Evolutionary conservation across 1,284 basidiomycete genomes (phyloP).

Genomic region (Pyrrhoderma noxium): DNA sequence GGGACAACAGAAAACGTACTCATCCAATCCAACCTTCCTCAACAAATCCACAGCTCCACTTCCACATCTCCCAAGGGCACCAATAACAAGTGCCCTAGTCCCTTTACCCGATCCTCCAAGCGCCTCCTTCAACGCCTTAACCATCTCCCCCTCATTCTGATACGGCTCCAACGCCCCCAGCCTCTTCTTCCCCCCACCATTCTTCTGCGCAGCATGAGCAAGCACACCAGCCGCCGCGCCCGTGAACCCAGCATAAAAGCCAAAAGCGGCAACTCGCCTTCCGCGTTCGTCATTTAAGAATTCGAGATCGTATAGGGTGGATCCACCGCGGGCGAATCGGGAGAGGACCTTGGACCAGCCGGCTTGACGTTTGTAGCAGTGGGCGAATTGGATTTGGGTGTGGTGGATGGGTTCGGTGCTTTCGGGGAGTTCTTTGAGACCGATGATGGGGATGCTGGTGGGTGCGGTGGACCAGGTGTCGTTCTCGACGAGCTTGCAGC

Average conservation of each 20-base stretch:
- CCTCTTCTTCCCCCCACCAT: constrained; percentile 39
- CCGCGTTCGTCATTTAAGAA: constrained; percentile 86
- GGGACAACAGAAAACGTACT: constrained; percentile 41
- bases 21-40: constrained; percentile 86
- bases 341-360: constrained; percentile 88
- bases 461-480: constrained; percentile 89
- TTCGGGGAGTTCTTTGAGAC: constrained; percentile 90
- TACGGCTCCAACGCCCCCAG: constrained; percentile 75
- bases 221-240: constrained; percentile 92
- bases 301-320: constrained; percentile 94
- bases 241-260: constrained; percentile 97
- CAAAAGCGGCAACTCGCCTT: constrained; percentile 96
- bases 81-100: constrained; percentile 89
- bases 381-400: constrained; percentile 98
- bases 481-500: constrained; percentile 84
- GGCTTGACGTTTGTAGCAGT: constrained; percentile 96
- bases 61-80: constrained; percentile 93
- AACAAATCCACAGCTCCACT: constrained; percentile 95
- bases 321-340: constrained; percentile 83
- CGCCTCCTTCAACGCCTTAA: constrained; percentile 58
- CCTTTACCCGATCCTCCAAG: constrained; percentile 71
- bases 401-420: constrained; percentile 78
- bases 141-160: constrained; percentile 77
- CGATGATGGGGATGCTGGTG: constrained; percentile 76
- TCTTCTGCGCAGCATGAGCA: constrained; percentile 67